phyloP scores from a whole-genome alignment of 208 protist genomes.

The Wallacemonas sp. region DNA sequence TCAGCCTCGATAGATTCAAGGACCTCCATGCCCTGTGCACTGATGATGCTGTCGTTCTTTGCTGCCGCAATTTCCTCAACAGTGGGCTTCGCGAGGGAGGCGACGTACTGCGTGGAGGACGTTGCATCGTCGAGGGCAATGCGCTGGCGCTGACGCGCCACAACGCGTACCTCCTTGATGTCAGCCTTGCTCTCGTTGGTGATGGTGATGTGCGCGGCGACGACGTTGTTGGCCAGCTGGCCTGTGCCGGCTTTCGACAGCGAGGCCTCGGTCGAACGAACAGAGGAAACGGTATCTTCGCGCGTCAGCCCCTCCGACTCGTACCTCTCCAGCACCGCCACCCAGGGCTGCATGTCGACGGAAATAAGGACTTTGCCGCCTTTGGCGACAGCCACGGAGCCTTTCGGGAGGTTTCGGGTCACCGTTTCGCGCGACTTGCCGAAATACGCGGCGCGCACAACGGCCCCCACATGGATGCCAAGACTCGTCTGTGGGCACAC shows the following conservation, averaged over 20 bases:
- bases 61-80: neutral
- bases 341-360: neutral
- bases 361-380: neutral
- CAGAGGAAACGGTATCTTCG: neutral
- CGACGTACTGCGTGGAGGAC: neutral
- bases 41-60: constrained; percentile 4
- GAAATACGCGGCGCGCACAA: neutral
- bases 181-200: neutral
- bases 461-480: neutral
- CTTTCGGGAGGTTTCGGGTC: neutral
- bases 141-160: neutral
- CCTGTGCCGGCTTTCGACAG: neutral
- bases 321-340: constrained; percentile 7
- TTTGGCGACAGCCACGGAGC: neutral
- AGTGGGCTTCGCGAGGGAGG: neutral
- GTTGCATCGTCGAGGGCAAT: neutral
- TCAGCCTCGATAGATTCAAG: constrained; percentile 3
- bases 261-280: neutral
- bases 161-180: constrained; percentile 1
- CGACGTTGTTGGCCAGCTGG: neutral
- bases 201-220: constrained; percentile 1
- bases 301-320: neutral
- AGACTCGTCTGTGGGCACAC: constrained; percentile 2
- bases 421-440: neutral
- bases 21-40: neutral